Percentiles rank a stretch among this genome's conserved stretches.
phyloP scores from a whole-genome alignment of 495 filamentous ascomycete species.

The Neurospora sp. region DNA sequence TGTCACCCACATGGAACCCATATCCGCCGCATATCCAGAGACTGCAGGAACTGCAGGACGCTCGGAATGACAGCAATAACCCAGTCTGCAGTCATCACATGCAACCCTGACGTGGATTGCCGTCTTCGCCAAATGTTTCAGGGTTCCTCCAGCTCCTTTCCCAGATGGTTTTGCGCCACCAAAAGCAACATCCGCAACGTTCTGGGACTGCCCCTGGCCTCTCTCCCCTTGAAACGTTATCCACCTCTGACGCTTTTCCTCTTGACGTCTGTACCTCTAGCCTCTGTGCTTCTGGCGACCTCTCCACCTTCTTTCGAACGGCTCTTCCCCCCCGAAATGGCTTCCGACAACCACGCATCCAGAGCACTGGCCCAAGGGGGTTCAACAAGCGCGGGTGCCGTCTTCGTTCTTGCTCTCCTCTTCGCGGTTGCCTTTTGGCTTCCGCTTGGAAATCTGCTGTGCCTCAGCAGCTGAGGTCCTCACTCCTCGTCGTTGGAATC shows the following conservation, averaged over 20 bases:
- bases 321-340: neutral
- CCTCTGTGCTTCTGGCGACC: neutral
- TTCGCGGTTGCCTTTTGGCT: neutral
- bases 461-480: neutral
- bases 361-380: too few relatives aligned
- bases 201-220: neutral
- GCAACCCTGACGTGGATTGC: too few relatives aligned
- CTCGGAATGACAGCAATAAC: neutral
- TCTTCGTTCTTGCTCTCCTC: neutral
- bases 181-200: neutral
- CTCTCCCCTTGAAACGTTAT: neutral
- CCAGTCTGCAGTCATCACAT: neutral
- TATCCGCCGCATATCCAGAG: neutral
- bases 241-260: neutral
- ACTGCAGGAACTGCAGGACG: rapidly evolving
- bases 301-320: neutral
- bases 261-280: neutral
- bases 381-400: too few relatives aligned
- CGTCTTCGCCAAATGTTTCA: too few relatives aligned
- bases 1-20: neutral
- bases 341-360: neutral
- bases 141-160: too few relatives aligned
- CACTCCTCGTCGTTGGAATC: neutral
- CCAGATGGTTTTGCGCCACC: too few relatives aligned
- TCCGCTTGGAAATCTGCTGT: neutral